These are phyloP conservation scores for Trichophyton mentagrophytes DNA, from an alignment of 2,329 filamentous ascomycete species.

Conservation along the genomic window DNA sequence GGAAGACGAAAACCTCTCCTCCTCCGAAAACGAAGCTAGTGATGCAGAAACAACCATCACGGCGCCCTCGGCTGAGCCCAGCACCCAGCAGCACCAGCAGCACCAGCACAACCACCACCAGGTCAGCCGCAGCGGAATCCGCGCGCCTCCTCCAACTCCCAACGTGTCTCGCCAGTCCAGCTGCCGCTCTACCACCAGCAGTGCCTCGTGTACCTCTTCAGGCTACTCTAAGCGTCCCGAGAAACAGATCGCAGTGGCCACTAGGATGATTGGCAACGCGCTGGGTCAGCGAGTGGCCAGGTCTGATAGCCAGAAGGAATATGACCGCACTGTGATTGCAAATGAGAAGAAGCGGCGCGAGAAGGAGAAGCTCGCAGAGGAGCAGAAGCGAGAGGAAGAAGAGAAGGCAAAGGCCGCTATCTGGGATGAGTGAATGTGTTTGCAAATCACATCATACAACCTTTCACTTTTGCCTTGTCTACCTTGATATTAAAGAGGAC, in stretches of 20 bases:
- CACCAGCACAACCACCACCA: neutral
- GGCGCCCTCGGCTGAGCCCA: constrained; percentile 19
- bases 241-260: constrained; percentile 85
- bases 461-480: neutral
- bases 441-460: neutral
- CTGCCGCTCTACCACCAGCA: constrained; percentile 7
- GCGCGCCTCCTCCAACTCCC: constrained; percentile 52
- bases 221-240: constrained; percentile 48
- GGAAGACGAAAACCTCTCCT: constrained; percentile 55
- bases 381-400: constrained; percentile 47
- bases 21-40: constrained; percentile 28
- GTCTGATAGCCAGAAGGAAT: constrained; percentile 80
- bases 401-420: constrained; percentile 71
- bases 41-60: constrained; percentile 15
- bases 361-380: constrained; percentile 55
- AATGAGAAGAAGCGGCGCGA: constrained; percentile 70
- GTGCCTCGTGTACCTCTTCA: constrained; percentile 3
- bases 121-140: constrained; percentile 11
- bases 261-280: constrained; percentile 77
- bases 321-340: constrained; percentile 68
- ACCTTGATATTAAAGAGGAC: neutral
- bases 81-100: constrained; percentile 19
- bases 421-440: constrained; percentile 48
- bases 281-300: constrained; percentile 68
- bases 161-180: constrained; percentile 34